A percentile compares a stretch with the other conserved stretches of the same genome.
phyloP scores from a whole-genome alignment of 148 eudicot species.

The Limonium bicolor region DNA sequence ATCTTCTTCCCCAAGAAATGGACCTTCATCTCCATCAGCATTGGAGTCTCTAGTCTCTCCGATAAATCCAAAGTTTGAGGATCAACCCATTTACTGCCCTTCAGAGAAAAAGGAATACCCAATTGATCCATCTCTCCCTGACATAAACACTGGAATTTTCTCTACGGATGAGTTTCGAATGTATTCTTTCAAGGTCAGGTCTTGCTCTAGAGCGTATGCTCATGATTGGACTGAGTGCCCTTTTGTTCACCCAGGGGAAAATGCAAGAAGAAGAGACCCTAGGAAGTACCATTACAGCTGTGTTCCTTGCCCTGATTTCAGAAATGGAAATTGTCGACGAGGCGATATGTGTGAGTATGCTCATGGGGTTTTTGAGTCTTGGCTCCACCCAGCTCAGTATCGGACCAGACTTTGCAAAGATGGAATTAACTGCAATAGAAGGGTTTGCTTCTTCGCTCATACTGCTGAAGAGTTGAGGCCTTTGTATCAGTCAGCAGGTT shows the following conservation, averaged over 20 bases:
- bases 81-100: slow-evolving; percentile 10
- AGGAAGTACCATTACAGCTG: slow-evolving; percentile 78
- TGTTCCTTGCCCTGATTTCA: slow-evolving; percentile 79
- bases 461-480: slow-evolving; percentile 65
- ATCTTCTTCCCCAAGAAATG: slow-evolving; percentile 29
- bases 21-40: slow-evolving; percentile 24
- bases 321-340: slow-evolving; percentile 62
- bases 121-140: slow-evolving; percentile 66
- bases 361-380: slow-evolving; percentile 76
- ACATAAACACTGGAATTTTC: slow-evolving; percentile 69
- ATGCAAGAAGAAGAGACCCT: slow-evolving; percentile 72
- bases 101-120: slow-evolving; percentile 62
- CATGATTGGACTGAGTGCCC: slow-evolving; percentile 96
- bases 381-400: slow-evolving; percentile 87
- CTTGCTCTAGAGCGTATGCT: slow-evolving; percentile 80
- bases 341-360: slow-evolving; percentile 87
- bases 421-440: slow-evolving; percentile 37
- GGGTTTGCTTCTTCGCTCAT: slow-evolving; percentile 85
- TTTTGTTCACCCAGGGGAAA: slow-evolving; percentile 82
- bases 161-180: slow-evolving; percentile 72
- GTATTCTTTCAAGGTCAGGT: slow-evolving; percentile 67
- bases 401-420: slow-evolving; percentile 75
- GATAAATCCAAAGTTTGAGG: slow-evolving; percentile 19
- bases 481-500: slow-evolving; percentile 45
- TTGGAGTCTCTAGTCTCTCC: slow-evolving; percentile 39